Evolutionary conservation across 805 yeast species (phyloP), one percentile per base, ranked within the genome.

Genomic region (Ascoidea tarda): DNA sequence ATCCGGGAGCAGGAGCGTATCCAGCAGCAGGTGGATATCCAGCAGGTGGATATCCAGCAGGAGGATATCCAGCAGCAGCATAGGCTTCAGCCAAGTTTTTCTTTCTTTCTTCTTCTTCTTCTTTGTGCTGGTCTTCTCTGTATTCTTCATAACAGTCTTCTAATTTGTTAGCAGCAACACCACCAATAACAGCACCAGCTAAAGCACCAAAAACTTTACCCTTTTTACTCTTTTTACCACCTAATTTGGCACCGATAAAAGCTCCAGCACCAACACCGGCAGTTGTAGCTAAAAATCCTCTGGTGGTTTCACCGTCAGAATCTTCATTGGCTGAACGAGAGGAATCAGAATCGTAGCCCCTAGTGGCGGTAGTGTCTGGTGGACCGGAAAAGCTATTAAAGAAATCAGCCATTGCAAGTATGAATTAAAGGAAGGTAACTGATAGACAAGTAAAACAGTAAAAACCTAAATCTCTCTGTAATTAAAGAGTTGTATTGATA

Each of bases 131-230:
- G 14, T 38, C 14, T 38, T 38, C 44, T 38, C 44, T 38, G 14
- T 38, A 14, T 38, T 38, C 44, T 38, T 38, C 44, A 38, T 38
- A 38, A 10, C 8, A 38, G 4, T 74, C 71, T 59, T 72, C 76
- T 42, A 70, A 57, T 64, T 77, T 75, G 66, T 77, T 72, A 49
- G 79, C 82, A 32, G 70, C 69, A 52, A 76, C 57, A 6, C 81
- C 82, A 63, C 83, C 83, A 33, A 69, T 74, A 55, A 78, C 54
- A 47, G 78, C 81, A 63, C 83, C 84, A 33, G 70, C 71, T 53
- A 75, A 63, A 50, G 73, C 73, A 50, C 77, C 76, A 28, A 76
- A 55, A 16, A 66, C 67, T 33, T 71, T 64, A 64, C 72, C 76
- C 31, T 33, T 33, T 44, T 48, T 52, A 38, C 8, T 10, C 8